Conservation (phyloP, 2,329 filamentous ascomycete species). For the Pseudogymnoascus sp. region DNA sequence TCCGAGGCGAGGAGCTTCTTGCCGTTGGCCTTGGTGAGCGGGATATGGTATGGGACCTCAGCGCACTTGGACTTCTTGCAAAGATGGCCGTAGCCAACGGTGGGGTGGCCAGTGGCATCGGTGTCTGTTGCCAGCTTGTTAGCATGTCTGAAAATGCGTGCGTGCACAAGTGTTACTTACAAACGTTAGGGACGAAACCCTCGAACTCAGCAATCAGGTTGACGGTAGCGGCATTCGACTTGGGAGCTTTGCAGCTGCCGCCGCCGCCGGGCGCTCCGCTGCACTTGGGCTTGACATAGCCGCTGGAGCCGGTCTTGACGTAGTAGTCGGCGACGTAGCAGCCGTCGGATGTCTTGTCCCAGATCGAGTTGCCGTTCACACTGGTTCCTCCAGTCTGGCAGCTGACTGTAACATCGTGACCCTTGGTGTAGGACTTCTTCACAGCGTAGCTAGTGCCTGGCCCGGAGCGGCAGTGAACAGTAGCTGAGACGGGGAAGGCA, state of each 20-base stretch:
- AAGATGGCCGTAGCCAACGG: constrained; percentile 43
- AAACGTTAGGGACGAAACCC: constrained; percentile 24
- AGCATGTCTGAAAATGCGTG: neutral
- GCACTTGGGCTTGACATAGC: constrained; percentile 5
- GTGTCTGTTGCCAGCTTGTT: constrained; percentile 16
- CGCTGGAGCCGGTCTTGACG: constrained; percentile 4
- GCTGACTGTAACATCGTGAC: neutral
- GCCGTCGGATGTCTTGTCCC: constrained; percentile 13
- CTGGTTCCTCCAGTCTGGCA: constrained; percentile 1
- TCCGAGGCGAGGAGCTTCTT: constrained; percentile 34
- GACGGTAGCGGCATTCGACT: constrained; percentile 29
- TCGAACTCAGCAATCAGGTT: constrained; percentile 32
- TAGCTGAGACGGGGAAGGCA: neutral
- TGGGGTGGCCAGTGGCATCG: constrained; percentile 39
- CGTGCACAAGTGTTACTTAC: constrained; percentile 17
- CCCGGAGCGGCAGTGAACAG: neutral
- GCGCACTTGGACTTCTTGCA: constrained; percentile 35
- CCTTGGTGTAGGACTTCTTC: constrained; percentile 8
- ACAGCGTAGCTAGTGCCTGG: constrained; percentile 6
- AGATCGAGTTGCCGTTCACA: constrained; percentile 18
- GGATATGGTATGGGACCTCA: constrained; percentile 39
- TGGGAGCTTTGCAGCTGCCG: constrained; percentile 37
- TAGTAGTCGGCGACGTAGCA: constrained; percentile 16
- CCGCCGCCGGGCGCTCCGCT: constrained; percentile 47
- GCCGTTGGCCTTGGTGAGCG: constrained; percentile 34